These are phyloP conservation scores for Papiliotrema nemorosa DNA, from an alignment of 1,284 basidiomycete genomes.

Conservation along the genomic window DNA sequence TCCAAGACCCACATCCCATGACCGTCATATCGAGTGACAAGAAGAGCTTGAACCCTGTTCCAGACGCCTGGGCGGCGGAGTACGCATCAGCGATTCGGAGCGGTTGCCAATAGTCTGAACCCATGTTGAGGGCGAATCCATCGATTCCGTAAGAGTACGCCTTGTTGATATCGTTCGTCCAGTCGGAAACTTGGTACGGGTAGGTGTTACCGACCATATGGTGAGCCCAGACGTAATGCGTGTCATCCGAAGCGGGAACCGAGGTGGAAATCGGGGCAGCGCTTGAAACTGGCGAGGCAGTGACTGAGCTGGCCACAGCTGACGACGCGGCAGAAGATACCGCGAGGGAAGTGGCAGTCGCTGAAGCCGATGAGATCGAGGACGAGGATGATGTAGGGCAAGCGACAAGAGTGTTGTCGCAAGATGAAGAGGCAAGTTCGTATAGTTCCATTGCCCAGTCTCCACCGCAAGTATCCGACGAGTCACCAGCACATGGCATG, in stretches of 20 bases:
- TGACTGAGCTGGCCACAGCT: conserved; percentile 2
- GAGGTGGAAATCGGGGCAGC: conserved; percentile 13
- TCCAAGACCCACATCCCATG: conserved; percentile 55
- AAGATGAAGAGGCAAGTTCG: conserved; percentile 7
- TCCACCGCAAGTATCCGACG: conserved; percentile 31
- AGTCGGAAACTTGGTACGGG: conserved; percentile 39
- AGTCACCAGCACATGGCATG: conserved; percentile 29
- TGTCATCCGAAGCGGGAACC: conserved; percentile 16
- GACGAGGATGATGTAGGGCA: neutral
- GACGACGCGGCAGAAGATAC: neutral
- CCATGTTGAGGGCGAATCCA: conserved; percentile 65
- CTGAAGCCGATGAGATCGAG: neutral
- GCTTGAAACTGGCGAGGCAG: conserved; percentile 16
- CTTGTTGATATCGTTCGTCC: conserved; percentile 44
- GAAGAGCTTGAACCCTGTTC: conserved; percentile 65
- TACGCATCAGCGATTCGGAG: conserved; percentile 64
- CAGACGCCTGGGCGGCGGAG: conserved; percentile 48
- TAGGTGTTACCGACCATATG: conserved; percentile 49
- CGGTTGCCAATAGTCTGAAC: conserved; percentile 64
- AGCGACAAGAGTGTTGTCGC: conserved; percentile 1
- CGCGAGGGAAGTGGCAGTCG: neutral
- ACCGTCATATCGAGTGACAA: conserved; percentile 50
- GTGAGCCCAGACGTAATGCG: conserved; percentile 42
- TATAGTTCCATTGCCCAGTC: conserved; percentile 26
- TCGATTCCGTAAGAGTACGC: conserved; percentile 52